Conservation (phyloP, 345 rosid genomes). For the Boechera stricta region DNA sequence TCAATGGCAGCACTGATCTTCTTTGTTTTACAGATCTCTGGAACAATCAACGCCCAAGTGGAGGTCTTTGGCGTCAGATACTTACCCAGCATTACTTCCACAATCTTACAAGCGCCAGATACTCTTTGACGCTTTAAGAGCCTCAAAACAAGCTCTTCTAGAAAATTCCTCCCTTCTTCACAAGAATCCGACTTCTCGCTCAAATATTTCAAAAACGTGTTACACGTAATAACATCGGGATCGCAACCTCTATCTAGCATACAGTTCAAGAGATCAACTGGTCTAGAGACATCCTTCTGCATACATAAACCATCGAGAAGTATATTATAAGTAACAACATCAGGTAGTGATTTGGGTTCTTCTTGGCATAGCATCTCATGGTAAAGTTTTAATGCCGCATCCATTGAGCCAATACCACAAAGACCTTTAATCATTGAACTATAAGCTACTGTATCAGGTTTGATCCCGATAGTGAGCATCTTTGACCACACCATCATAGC, state of each 20-base stretch:
- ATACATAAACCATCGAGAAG: constrained; percentile 76
- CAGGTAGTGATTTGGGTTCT: constrained; percentile 75
- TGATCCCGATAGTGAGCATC: constrained; percentile 70
- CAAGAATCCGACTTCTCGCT: constrained; percentile 68
- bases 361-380: constrained; percentile 84
- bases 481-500: constrained; percentile 79
- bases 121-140: constrained; percentile 68
- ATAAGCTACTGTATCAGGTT: constrained; percentile 81
- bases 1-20: constrained; percentile 66
- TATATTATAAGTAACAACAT: constrained; percentile 85
- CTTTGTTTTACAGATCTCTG: constrained; percentile 70
- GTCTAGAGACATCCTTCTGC: constrained; percentile 60
- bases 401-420: constrained; percentile 63
- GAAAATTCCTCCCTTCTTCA: constrained; percentile 73
- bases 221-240: constrained; percentile 81
- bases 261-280: constrained; percentile 77
- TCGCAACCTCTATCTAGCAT: constrained; percentile 85
- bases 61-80: constrained; percentile 63
- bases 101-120: constrained; percentile 68
- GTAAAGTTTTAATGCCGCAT: constrained; percentile 74
- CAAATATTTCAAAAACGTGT: constrained; percentile 67
- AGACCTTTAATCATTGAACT: constrained; percentile 89
- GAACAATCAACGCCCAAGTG: constrained; percentile 72
- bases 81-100: constrained; percentile 79
- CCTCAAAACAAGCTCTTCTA: constrained; percentile 78